Conservation (phyloP, 179 eudicot species). For the Nepenthes alata region DNA sequence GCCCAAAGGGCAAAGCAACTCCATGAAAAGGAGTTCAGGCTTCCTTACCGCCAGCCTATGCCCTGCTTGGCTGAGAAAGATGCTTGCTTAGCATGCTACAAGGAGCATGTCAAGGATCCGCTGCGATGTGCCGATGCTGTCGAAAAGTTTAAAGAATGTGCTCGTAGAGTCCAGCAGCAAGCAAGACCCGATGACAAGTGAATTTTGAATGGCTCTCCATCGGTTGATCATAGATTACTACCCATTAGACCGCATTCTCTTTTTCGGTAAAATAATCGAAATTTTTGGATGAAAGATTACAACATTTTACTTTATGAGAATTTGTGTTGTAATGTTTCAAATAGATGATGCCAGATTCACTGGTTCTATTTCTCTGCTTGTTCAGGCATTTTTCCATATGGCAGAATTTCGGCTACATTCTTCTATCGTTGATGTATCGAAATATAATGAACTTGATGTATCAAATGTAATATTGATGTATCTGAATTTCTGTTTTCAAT, state of each 20-base stretch:
- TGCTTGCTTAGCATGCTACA: slow-evolving; percentile 69
- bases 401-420: no score
- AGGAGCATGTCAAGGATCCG: slow-evolving; percentile 51
- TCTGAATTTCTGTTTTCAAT: no score
- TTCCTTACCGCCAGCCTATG: slow-evolving; percentile 51
- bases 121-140: slow-evolving; percentile 60
- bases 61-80: slow-evolving; percentile 60
- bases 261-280: background rate
- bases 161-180: slow-evolving; percentile 47
- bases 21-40: slow-evolving; percentile 88
- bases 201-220: background rate
- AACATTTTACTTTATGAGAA: no score
- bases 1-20: slow-evolving; percentile 81
- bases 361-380: no score
- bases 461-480: no score
- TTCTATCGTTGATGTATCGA: no score
- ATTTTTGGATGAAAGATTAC: no score
- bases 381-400: no score
- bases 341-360: no score
- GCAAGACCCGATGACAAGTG: slow-evolving; percentile 14
- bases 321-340: no score
- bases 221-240: no score
- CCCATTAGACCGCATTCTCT: background rate
- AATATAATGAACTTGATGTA: no score
- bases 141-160: slow-evolving; percentile 49